Evolutionary conservation across 2,329 filamentous ascomycete genomes (phyloP), one percentile per base, ranked within the genome.

Genomic region (Arthrobotrys entomopaga): DNA sequence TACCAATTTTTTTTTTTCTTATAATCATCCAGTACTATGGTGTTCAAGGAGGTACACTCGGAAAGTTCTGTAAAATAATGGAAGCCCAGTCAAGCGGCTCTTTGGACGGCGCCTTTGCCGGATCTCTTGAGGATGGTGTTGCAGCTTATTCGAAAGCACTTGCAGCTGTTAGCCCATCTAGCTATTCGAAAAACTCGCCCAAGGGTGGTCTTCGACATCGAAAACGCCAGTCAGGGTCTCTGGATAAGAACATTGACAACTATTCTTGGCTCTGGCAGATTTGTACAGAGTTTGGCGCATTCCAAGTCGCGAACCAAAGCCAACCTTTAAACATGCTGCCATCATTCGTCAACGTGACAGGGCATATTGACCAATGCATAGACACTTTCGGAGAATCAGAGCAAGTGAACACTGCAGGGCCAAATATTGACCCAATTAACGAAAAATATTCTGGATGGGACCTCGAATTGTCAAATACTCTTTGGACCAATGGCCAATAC

Each of bases 401-500:
- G 2, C 70, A 67, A 40, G 71, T 78, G 0, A 64, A 60, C 11
- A 19, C 15, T 15, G 73, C 77, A 19, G 79, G 79, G 1, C 78
- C 82, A 20, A 79, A 83, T 46, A 80, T 81, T 7, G 78, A 78
- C 1, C 82, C 76, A 10, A 82, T 81, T 40, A 83, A 83, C 76
- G 65, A 76, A 38, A 70, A 80, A 50, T 82, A 83, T 61, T 81
- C 81, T 40, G 82, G 82, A 63, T 83, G 82, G 82, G 75, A 79
- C 61, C 80, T 83, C 49, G 80, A 81, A 13, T 81, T 82, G 4
- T 80, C 80, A 5, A 82, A 83, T 70, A 80, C 80, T 0, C 82
- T 82, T 78, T 83, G 81, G 81, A 80, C 79, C 15, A 80, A 80
- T 61, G 82, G 82, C 20, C 79, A 83, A 71, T 82, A 81, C 66